Conservation (phyloP, 768 basidiomycete species). For the Mycena sanguinolenta region DNA sequence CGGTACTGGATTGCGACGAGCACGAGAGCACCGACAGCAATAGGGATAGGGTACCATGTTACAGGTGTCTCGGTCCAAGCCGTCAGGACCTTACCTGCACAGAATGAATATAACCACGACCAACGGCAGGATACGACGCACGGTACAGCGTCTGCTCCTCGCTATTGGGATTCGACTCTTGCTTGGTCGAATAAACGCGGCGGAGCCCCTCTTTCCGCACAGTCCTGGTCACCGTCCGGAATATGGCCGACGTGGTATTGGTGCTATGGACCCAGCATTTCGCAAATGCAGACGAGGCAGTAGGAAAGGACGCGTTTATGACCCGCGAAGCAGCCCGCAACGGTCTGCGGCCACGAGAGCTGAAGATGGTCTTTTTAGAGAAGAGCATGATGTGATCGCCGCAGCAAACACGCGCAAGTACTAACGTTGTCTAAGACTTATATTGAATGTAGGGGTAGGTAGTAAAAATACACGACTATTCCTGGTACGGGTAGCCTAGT, state of each 20-base stretch:
- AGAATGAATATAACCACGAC: not conserved
- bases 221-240: conserved; percentile 40
- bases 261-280: conserved; percentile 68
- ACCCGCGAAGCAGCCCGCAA: conserved; percentile 70
- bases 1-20: conserved; percentile 85
- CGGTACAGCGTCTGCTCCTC: conserved; percentile 64
- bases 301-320: conserved; percentile 62
- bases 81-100: conserved; percentile 71
- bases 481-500: conserved; percentile 91
- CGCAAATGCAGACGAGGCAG: conserved; percentile 63
- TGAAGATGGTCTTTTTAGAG: conserved; percentile 63
- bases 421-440: no score
- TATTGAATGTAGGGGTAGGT: not conserved
- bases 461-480: conserved; percentile 50
- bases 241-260: conserved; percentile 64
- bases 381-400: conserved; percentile 54
- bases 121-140: conserved; percentile 40
- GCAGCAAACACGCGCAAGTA: no score
- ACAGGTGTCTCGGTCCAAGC: conserved; percentile 92
- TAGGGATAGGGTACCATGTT: conserved; percentile 94
- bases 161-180: conserved; percentile 34
- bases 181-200: conserved; percentile 33
- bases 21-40: conserved; percentile 91
- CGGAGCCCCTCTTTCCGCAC: conserved; percentile 37
- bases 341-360: conserved; percentile 61